phyloP scores from a whole-genome alignment of 2,329 filamentous ascomycete species.

The Huntiella decipiens region DNA sequence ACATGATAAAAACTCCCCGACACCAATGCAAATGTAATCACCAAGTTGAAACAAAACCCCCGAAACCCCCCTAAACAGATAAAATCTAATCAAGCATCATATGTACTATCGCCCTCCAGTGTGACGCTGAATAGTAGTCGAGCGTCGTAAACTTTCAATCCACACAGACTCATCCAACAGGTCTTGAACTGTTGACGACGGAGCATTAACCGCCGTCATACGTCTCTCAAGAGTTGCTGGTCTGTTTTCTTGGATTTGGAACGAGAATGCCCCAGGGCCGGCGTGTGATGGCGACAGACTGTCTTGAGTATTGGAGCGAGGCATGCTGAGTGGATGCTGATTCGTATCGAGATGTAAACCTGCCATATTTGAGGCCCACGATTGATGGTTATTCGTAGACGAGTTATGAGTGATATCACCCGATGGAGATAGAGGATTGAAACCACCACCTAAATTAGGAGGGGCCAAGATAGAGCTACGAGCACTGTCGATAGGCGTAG shows the following conservation, averaged over 20 bases:
- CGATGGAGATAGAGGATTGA: slow-evolving; percentile 9
- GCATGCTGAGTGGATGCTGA: slow-evolving; percentile 34
- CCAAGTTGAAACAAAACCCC: background rate
- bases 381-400: slow-evolving; percentile 18
- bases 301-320: slow-evolving; percentile 18
- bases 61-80: no score
- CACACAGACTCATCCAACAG: slow-evolving; percentile 79
- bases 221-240: slow-evolving; percentile 12
- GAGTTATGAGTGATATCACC: slow-evolving; percentile 17
- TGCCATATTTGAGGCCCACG: slow-evolving; percentile 21
- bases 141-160: slow-evolving; percentile 80
- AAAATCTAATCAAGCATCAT: background rate
- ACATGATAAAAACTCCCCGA: background rate
- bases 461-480: slow-evolving; percentile 5
- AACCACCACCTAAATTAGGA: background rate
- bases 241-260: slow-evolving; percentile 32
- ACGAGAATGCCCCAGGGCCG: slow-evolving; percentile 36
- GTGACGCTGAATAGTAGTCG: slow-evolving; percentile 46
- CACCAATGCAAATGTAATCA: background rate
- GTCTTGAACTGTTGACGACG: slow-evolving; percentile 38
- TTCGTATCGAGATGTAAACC: slow-evolving; percentile 20
- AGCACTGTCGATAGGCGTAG: slow-evolving; percentile 4
- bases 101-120: background rate
- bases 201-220: slow-evolving; percentile 9
- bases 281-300: slow-evolving; percentile 21